Conservation (phyloP, 257 asterid species). For the Solanum infundibuliforme region DNA sequence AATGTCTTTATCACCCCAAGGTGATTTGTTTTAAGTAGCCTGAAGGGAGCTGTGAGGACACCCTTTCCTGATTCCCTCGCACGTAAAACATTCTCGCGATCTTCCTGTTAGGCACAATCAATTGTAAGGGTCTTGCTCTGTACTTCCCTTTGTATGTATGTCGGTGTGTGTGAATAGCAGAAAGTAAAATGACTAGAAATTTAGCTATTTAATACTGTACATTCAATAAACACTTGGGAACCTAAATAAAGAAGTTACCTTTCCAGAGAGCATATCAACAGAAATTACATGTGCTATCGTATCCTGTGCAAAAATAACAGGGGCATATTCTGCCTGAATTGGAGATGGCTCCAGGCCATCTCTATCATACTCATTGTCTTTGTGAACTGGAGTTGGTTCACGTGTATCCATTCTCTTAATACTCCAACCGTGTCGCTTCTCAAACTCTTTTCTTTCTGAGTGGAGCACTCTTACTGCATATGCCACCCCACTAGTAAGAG, state of each 20-base stretch:
- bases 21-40: slow-evolving; percentile 80
- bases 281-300: slow-evolving; percentile 91
- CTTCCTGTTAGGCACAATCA: slow-evolving; percentile 59
- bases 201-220: neutral
- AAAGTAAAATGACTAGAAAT: neutral
- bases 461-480: slow-evolving; percentile 91
- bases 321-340: slow-evolving; percentile 84
- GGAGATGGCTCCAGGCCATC: slow-evolving; percentile 75
- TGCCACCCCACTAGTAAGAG: slow-evolving; percentile 97
- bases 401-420: slow-evolving; percentile 81
- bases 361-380: slow-evolving; percentile 69
- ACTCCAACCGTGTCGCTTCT: slow-evolving; percentile 79
- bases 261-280: slow-evolving; percentile 92
- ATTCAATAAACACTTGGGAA: neutral
- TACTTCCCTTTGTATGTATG: neutral
- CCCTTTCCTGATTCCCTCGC: slow-evolving; percentile 98
- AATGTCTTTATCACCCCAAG: slow-evolving; percentile 94
- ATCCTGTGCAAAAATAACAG: slow-evolving; percentile 96
- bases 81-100: slow-evolving; percentile 85
- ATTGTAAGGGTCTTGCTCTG: neutral
- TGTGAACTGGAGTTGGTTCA: slow-evolving; percentile 82
- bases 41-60: slow-evolving; percentile 95
- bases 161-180: neutral
- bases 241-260: slow-evolving; percentile 32
- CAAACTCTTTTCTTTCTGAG: slow-evolving; percentile 68